phyloP scores from a whole-genome alignment of 495 filamentous ascomycete species.

The Xylaria castorea region DNA sequence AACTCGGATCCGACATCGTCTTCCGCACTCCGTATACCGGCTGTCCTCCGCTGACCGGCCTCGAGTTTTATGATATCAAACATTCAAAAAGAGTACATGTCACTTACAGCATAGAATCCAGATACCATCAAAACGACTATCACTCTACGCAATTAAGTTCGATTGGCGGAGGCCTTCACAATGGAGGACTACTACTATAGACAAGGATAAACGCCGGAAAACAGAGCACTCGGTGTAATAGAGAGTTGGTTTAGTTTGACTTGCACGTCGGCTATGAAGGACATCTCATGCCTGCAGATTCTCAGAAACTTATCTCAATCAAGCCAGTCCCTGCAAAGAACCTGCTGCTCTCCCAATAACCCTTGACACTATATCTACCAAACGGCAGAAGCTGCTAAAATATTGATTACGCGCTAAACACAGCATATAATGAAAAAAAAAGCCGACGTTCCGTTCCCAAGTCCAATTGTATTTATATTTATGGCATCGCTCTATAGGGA shows the following conservation, averaged over 20 bases:
- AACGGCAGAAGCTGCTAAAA: neutral
- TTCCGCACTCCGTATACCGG: neutral
- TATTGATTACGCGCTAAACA: neutral
- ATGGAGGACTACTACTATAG: neutral
- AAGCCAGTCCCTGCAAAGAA: too few species aligned
- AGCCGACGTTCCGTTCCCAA: neutral
- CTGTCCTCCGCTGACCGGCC: neutral
- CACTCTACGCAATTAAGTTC: neutral
- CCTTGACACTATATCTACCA: neutral
- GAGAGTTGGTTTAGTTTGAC: neutral
- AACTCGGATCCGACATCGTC: neutral
- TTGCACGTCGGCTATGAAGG: neutral
- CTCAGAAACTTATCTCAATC: too few species aligned
- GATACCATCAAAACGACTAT: neutral
- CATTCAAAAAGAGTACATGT: too few species aligned
- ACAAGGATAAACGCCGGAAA: neutral
- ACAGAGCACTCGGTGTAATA: neutral
- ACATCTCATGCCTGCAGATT: neutral
- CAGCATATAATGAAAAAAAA: neutral
- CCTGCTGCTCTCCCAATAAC: neutral
- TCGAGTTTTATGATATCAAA: neutral
- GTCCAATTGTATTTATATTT: neutral
- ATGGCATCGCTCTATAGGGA: conserved; percentile 6
- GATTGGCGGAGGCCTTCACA: neutral
- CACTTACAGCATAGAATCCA: neutral